Evolutionary conservation across 352 stramenopile genomes (phyloP), one percentile per base, ranked within the genome.

Genomic region (Phytophthora crassamura): DNA sequence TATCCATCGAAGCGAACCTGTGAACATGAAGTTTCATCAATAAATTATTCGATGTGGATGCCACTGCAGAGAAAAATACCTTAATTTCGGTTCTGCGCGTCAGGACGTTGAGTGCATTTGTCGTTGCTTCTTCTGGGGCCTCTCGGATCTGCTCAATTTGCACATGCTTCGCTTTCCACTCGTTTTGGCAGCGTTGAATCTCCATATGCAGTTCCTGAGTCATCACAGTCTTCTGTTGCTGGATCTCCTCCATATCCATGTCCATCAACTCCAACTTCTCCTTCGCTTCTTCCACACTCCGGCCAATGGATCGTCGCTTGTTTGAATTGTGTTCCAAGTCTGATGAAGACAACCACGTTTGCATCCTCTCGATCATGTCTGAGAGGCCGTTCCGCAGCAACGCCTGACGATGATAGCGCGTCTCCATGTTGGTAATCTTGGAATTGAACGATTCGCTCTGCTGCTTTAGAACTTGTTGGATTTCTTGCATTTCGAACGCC

Each of bases 41-140:
- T 35, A 18, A 5, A 42, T 55, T 38, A 67, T 32, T 32, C 28
- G 28, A 32, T 32, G 28, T 32, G 28, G 28, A 32, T 32, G 28
- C 28, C 28, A 7, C 5, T 32, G 28, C 6, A 7, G 28, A 32
- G 28, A 9, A 32, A 42, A 52, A 28, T 67, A 90, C 83, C 80
- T 89, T 89, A 12, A 92, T 72, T 48, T 92, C 79, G 3, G 41
- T 71, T 2, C 64, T 67, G 42, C 72, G 77, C 15, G 78, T 61
- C 32, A 91, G 60, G 9, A 92, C 45, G 41, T 84, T 77, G 0
- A 92, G 45, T 18, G 80, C 67, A 33, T 64, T 89, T 28, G 66
- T 58, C 20, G 52, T 60, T 18, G 64, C 66, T 60, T 70, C 45
- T 42, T 80, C 64, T 49, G 59, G 41, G 25, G 45, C 41, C 15